Conservation (phyloP, 257 asterid species). For the Marsdenia floribunda region DNA sequence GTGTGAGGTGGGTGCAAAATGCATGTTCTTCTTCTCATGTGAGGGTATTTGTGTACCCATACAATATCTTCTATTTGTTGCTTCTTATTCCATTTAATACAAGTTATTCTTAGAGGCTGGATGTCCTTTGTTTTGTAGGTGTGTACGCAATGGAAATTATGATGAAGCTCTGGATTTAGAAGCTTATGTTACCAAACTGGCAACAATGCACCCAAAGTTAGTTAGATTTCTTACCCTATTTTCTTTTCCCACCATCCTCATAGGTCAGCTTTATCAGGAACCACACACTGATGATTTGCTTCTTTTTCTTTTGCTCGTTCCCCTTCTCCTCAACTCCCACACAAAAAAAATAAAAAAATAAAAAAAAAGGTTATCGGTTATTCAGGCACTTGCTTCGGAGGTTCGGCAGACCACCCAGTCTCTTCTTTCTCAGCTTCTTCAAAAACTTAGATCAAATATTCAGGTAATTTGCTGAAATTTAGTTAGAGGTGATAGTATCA, state of each 20-base stretch:
- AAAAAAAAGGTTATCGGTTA: conserved; percentile 74
- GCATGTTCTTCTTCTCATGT: neutral
- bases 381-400: conserved; percentile 92
- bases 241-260: conserved; percentile 15
- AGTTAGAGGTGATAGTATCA: neutral
- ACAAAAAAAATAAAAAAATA: conserved; percentile 10
- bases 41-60: conserved; percentile 2
- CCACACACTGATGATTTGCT: neutral
- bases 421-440: conserved; percentile 94
- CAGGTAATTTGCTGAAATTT: conserved; percentile 47
- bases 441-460: conserved; percentile 90
- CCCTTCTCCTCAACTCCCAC: neutral
- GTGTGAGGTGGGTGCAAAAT: neutral
- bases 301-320: conserved; percentile 17
- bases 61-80: neutral
- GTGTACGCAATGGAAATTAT: conserved; percentile 92
- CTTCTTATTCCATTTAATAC: neutral
- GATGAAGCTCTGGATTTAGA: conserved; percentile 98
- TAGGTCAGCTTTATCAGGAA: conserved; percentile 16
- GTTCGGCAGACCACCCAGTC: conserved; percentile 91
- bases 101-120: conserved; percentile 4
- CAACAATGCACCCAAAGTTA: conserved; percentile 94
- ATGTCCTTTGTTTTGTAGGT: conserved; percentile 43
- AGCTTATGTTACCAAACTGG: conserved; percentile 86
- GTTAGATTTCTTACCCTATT: conserved; percentile 31